Evolutionary conservation across 768 basidiomycete species (phyloP), one percentile per base, ranked within the genome.

Genomic region (Sistotremastrum niveocremeum): DNA sequence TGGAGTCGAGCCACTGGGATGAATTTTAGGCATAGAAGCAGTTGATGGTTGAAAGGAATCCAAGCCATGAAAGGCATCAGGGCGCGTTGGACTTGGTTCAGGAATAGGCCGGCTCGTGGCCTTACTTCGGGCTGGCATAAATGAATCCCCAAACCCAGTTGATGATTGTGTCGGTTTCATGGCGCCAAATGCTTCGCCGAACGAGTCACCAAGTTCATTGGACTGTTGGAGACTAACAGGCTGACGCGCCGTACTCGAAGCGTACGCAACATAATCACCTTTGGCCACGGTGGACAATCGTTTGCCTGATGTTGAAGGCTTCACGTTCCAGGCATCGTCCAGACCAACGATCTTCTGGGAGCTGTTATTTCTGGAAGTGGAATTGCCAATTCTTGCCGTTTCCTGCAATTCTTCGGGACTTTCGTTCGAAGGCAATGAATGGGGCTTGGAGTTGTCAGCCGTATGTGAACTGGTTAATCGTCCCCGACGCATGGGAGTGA

Each of bases 31-130:
- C 20, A 20, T 20, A 20, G 20, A 20, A 2, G 85, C 87, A 12
- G 79, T 81, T 12, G 73, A 67, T 3, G 74, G 66, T 43, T 65
- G 68, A 28, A 64, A 67, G 30, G 62, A 54, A n/a, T 76, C 84
- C 40, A 89, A 63, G 7, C 81, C 85, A 34, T 84, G 82, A 51
- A 89, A 89, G 4, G 86, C 87, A 56, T 89, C 86, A 20, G 20
- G 20, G 20, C 20, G 20, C 20, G 20, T 20, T 20, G 20, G 20
- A 20, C 20, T 20, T 20, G 20, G 20, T 20, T 20, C 20, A 20
- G 20, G 20, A 20, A 20, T 20, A 20, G 20, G 20, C 20, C 20
- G 20, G 20, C 20, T 20, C 20, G 20, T 20, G 20, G 20, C 20
- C 20, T 20, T 20, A 20, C 20, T 20, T 20, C 20, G 20, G 20